Evolutionary conservation across 208 protist genomes (phyloP).

Genomic region (Blechomonas ayalai): DNA sequence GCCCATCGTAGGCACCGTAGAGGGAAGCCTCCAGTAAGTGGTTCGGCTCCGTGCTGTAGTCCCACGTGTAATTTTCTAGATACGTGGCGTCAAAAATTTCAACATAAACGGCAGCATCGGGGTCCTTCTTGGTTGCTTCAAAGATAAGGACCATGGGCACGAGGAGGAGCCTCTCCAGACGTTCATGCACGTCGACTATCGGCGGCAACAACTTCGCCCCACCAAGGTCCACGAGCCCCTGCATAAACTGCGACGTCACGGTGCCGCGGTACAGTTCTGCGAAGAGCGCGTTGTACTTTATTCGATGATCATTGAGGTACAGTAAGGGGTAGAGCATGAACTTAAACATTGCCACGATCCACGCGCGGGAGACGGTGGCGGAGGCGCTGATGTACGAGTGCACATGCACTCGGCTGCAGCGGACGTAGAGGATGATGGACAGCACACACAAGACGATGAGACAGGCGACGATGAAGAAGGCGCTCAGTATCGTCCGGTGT

Average conservation of each 20-base stretch:
- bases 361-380: background rate
- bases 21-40: constrained; percentile 3
- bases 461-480: too few species aligned
- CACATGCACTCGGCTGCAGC: background rate
- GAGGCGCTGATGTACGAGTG: background rate
- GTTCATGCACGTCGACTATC: background rate
- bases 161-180: background rate
- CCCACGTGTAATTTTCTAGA: constrained; percentile 10
- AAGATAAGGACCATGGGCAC: constrained; percentile 6
- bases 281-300: constrained; percentile 6
- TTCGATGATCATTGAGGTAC: constrained; percentile 5
- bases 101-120: background rate
- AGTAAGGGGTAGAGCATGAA: constrained; percentile 6
- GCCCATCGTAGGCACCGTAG: constrained; percentile 3
- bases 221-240: background rate
- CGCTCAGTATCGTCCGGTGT: too few species aligned
- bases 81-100: constrained; percentile 1
- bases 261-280: background rate
- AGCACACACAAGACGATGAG: too few species aligned
- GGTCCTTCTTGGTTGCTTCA: constrained; percentile 4
- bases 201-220: background rate
- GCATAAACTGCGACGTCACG: background rate
- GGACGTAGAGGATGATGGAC: too few species aligned
- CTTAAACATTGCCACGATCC: constrained; percentile 5
- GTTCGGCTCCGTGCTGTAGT: constrained; percentile 10